Evolutionary conservation across 306 rosid genomes (phyloP), one percentile per base, ranked within the genome.

Genomic region (Sophora flavescens): DNA sequence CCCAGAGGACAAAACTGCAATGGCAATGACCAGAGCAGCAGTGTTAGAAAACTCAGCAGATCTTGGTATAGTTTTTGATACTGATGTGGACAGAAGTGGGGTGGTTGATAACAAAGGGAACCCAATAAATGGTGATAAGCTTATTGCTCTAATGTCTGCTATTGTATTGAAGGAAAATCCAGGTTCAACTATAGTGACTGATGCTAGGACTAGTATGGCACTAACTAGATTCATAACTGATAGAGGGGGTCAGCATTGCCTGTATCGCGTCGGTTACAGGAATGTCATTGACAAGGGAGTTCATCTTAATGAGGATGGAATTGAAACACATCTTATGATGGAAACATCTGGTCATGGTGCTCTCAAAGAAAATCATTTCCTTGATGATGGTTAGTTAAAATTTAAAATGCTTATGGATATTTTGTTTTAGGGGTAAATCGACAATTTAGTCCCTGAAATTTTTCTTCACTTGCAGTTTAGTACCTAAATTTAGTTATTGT

Each of bases 261-360:
- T 92, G 1, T 94, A 92, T 48, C 91, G 98, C 2, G 96, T 90
- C 7, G 98, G 97, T 14, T 94, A 94, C 52, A 56, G 95, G 1
- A 94, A 94, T 74, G 98, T 94, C 12, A 92, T 92, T 44, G 98
- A 92, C 18, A 92, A 92, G 81, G 97, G 96, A 51, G 87, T 80
- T 45, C 93, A 84, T n/a, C 90, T 94, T 1, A 89, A 92, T 13
- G 26, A 35, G 4, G 95, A 86, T 1, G 97, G 97, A 11, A 74
- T 92, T 68, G 93, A 92, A 70, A 64, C 98, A 2, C 93, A 86
- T 81, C 91, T 92, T 12, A 92, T 89, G 98, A 92, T 94, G 92
- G 97, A 94, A 79, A 92, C 98, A 0, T 92, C 97, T 5, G 96
- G 98, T 9, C 97, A 90, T 41, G 97, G 98, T 52, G 97, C 98